Evolutionary conservation across 2,329 filamentous ascomycete species (phyloP), one percentile per base, ranked within the genome.

Genomic region (Coniochaeta ligniaria): DNA sequence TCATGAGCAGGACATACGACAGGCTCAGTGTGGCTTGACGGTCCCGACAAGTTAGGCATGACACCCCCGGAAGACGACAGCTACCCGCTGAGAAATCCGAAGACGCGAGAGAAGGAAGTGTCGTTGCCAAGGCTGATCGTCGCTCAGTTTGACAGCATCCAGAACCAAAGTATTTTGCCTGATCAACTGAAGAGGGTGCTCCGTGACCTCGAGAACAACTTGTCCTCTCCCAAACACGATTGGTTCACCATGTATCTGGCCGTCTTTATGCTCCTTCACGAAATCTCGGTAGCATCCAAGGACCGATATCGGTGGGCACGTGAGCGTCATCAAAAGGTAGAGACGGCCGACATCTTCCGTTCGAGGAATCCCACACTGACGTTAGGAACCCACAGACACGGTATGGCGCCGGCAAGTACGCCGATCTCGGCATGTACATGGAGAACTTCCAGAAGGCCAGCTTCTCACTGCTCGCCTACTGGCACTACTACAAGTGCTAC

Each of bases 401-500:
- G 26, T 26, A 59, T 26, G 12, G 14, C 24, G 12, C 36, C 47
- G 3, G 12, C 76, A 72, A 61, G 62, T n/a, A 70, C 69, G 12
- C 78, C 60, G 70, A 77, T 1, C 71, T 80, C 8, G 71, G 72
- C 0, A 17, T 47, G 1, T 79, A 78, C 59, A 75, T 81, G 17
- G 72, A 76, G 38, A 68, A 74, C 6, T 69, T 82, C 1, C 80
- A 83, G 17, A 69, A 74, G 14, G 73, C 78, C 5, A 78, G 76
- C 31, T 80, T 77, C 57, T 75, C 75, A 58, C 69, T 82, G 31
- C 75, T 83, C 1, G 69, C 71, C 12, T 72, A 81, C 59, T 83
- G 81, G 81, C 78, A 80, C 57, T 83, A 82, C 64, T 83, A 76
- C 67, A 78, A 76, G 60, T 73, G 72, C 26, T 64, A 68, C 17